Evolutionary conservation across 345 rosid genomes (phyloP), one percentile per base, ranked within the genome.

Genomic region (Dimocarpus longan): DNA sequence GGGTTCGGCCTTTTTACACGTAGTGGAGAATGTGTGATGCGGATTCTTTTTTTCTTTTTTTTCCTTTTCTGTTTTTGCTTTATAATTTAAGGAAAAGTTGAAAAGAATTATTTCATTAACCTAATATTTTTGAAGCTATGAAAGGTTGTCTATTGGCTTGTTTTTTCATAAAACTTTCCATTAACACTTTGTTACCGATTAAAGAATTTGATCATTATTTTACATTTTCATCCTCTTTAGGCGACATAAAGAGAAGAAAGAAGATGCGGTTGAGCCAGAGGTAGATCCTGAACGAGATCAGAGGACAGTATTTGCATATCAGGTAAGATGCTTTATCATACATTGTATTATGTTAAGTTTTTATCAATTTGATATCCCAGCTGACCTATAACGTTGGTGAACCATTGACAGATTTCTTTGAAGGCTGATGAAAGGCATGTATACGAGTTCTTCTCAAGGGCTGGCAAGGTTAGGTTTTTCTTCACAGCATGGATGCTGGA

Each of bases 201-300:
- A 54, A 44, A 40, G 26, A 62, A 67, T 66, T 60, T 60, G 59
- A 59, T 66, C 10, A 48, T 37, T 73, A 12, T 65, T 80, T 81
- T 75, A 79, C n/a, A 18, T 81, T 78, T 80, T 78, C 46, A 42
- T 76, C 46, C 22, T 74, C 66, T 85, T 84, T 89, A 97, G 99
- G 85, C 87, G 93, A 80, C 86, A 85, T 59, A 95, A 87, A 82
- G 94, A 95, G 62, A 94, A 90, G 79, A 96, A 91, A 81, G 98
- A 94, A 81, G 93, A 93, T 52, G 89, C 8, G 64, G 84, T 81
- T 40, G 98, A 94, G 83, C 93, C 97, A 70, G 98, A 93, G 87
- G 97, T 85, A 84, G 99, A 96, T 90, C 98, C 99, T 78, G 99
- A 96, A 80, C 89, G 98, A 60, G 99, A 96, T 83, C 99, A 96